Conservation (phyloP, 441 rosid species). For the Biscutella laevigata region DNA sequence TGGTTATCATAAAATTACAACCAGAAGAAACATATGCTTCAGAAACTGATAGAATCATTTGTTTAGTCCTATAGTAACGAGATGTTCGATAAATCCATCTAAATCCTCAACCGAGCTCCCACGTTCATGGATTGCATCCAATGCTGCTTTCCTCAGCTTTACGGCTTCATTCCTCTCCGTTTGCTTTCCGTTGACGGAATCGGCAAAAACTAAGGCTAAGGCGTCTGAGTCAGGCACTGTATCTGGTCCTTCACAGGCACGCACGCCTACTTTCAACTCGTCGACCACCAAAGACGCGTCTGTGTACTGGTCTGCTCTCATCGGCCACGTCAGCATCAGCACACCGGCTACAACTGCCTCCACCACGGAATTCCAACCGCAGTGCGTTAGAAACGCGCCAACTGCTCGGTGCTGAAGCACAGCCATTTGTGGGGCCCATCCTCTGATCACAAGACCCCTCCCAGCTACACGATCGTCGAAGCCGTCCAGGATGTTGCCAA, state of each 20-base stretch:
- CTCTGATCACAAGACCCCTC: conserved; percentile 33
- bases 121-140: conserved; percentile 22
- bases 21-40: too few species aligned
- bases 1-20: too few species aligned
- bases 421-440: conserved; percentile 44
- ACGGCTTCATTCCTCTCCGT: conserved; percentile 9
- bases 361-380: conserved; percentile 47
- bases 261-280: conserved; percentile 32
- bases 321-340: conserved; percentile 42
- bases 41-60: too few species aligned
- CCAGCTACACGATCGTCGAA: conserved; percentile 35
- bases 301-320: conserved; percentile 45
- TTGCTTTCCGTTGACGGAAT: conserved; percentile 14
- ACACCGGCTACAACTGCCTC: conserved; percentile 39
- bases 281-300: conserved; percentile 41
- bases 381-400: conserved; percentile 40
- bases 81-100: conserved; percentile 22
- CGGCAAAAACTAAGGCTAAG: conserved; percentile 25
- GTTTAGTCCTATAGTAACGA: conserved; percentile 8
- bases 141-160: conserved; percentile 22
- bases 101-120: conserved; percentile 23
- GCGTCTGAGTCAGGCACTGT: conserved; percentile 34
- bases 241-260: conserved; percentile 36
- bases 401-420: conserved; percentile 34
- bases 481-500: conserved; percentile 18